These are phyloP conservation scores for Quercus ilex DNA, from an alignment of 306 rosid species.

Conservation along the genomic window DNA sequence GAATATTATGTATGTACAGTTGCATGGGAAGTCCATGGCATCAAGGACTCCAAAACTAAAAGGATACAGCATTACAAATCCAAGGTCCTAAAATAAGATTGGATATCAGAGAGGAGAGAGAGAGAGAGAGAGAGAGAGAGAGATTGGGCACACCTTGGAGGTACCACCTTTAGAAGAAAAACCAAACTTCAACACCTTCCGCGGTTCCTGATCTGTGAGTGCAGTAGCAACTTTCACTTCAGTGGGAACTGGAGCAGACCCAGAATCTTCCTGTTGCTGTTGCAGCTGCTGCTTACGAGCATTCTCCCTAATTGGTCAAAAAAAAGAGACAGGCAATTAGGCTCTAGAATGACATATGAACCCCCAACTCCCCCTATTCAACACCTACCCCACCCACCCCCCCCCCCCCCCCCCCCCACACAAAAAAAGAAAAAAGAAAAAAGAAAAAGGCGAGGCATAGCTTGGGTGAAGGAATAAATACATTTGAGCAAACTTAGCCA, in stretches of 20 bases:
- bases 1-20: background rate
- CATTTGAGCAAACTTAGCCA: slow-evolving; percentile 90
- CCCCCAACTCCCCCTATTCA: no score
- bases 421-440: no score
- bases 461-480: slow-evolving; percentile 22
- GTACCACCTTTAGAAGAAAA: slow-evolving; percentile 80
- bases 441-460: background rate
- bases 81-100: background rate
- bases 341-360: background rate
- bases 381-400: no score
- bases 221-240: slow-evolving; percentile 61
- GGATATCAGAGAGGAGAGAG: no score
- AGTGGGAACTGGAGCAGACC: slow-evolving; percentile 42
- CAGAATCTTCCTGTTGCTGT: slow-evolving; percentile 61
- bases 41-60: background rate
- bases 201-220: slow-evolving; percentile 77
- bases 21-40: background rate
- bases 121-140: background rate
- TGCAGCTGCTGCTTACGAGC: slow-evolving; percentile 72
- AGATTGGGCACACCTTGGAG: slow-evolving; percentile 48
- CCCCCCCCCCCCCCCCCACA: no score
- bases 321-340: slow-evolving; percentile 14
- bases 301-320: slow-evolving; percentile 57
- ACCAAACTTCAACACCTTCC: slow-evolving; percentile 86
- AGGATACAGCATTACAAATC: background rate